These are phyloP conservation scores for Pseudocercospora fijiensis DNA, from an alignment of 2,329 filamentous ascomycete genomes.

Conservation along the genomic window DNA sequence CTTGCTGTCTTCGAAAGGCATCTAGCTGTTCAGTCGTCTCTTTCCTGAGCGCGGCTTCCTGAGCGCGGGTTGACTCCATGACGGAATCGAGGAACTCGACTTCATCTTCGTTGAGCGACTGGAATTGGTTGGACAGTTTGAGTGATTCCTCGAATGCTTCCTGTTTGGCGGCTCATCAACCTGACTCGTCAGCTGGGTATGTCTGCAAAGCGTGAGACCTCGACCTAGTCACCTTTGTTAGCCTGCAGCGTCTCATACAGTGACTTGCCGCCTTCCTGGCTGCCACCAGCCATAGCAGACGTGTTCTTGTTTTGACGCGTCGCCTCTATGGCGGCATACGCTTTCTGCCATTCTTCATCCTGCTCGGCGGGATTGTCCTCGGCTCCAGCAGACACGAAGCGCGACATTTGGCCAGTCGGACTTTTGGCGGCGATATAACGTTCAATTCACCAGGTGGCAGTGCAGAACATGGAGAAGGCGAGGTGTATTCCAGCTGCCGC, in stretches of 20 bases:
- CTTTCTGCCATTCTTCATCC: constrained; percentile 62
- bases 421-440: neutral
- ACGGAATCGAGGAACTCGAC: constrained; percentile 68
- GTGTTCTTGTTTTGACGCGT: constrained; percentile 50
- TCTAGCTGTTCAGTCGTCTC: constrained; percentile 61
- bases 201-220: neutral
- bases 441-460: neutral
- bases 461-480: neutral
- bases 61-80: constrained; percentile 55
- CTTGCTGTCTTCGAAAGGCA: constrained; percentile 58
- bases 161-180: constrained; percentile 67
- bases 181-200: constrained; percentile 32
- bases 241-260: constrained; percentile 75
- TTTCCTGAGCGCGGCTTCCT: constrained; percentile 57
- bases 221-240: constrained; percentile 67
- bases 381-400: constrained; percentile 55
- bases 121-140: constrained; percentile 73
- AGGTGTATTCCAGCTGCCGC: neutral
- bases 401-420: constrained; percentile 43
- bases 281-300: constrained; percentile 49
- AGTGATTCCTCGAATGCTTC: constrained; percentile 75
- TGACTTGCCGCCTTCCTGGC: constrained; percentile 57
- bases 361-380: constrained; percentile 48
- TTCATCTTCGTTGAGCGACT: constrained; percentile 75
- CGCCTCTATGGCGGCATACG: constrained; percentile 64